Evolutionary conservation across 2,329 filamentous ascomycete genomes (phyloP).

Genomic region (Alternaria atra): DNA sequence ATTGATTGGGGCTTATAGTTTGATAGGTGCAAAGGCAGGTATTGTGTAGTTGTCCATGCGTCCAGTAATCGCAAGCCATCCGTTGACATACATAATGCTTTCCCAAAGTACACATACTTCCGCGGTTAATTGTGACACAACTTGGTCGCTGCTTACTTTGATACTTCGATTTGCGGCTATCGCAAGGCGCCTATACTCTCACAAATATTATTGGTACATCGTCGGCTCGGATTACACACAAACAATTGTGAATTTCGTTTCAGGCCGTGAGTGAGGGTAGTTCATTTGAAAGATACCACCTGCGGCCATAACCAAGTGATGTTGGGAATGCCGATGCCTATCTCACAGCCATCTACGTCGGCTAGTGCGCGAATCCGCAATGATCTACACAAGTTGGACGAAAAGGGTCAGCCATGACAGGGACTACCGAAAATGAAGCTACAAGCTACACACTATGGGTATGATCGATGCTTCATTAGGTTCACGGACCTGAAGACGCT

Average conservation of each 20-base stretch:
- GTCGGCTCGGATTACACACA: not conserved
- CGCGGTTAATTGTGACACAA: not conserved
- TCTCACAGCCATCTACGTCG: slow-evolving; percentile 5
- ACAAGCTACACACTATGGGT: not conserved
- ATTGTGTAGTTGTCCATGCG: not conserved
- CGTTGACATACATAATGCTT: not conserved
- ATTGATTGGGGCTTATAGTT: too few relatives aligned
- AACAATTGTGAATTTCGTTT: not conserved
- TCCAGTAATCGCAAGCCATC: not conserved
- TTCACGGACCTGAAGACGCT: not conserved
- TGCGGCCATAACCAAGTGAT: not conserved
- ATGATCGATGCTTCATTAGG: not conserved
- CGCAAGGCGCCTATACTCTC: not conserved
- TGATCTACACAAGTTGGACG: not conserved
- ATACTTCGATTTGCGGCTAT: not conserved
- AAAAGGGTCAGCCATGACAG: not conserved
- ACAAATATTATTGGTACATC: not conserved
- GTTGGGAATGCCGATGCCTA: not conserved
- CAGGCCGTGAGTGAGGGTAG: not conserved
- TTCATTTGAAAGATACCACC: not conserved
- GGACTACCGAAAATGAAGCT: not conserved
- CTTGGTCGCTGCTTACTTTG: not conserved
- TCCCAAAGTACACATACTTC: not conserved
- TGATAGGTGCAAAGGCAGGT: too few relatives aligned
- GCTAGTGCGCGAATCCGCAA: not conserved